Evolutionary conservation across 2,329 filamentous ascomycete species (phyloP), one percentile per base, ranked within the genome.

Genomic region (Pestalotiopsis sp.): DNA sequence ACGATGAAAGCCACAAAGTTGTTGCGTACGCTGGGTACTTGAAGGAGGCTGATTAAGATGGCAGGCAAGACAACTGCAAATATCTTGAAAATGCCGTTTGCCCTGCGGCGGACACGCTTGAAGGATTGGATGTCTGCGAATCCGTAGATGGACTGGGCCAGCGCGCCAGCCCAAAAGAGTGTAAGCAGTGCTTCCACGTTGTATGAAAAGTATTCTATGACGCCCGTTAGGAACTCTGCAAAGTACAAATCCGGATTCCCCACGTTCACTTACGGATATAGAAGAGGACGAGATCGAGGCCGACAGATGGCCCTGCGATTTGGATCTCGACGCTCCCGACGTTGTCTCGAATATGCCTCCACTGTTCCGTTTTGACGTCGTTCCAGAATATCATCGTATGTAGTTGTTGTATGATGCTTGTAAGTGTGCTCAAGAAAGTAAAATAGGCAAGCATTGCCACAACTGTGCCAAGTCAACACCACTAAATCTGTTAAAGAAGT

Each of bases 161-260:
- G 76, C 38, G 79, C 75, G 4, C 78, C 71, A 12, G 80, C 78
- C 84, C 85, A 87, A 67, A 83, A 85, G 5, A 85, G 75, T 5
- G 83, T 77, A 41, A 85, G 77, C 38, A 85, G 74, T 9, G 82
- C 77, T 73, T 85, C 83, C n/a, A 83, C 82, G 74, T 84, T 86
- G 72, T 86, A 86, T 38, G 79, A 80, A 69, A 85, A 86, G 64
- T 82, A 85, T 72, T 86, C 84, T 86, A 63, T 1, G 4, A 17
- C 31, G 12, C 13, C 20, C 12, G 17, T 59, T 13, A 59, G 57
- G 6, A 36, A 36, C 31, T 4, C 23, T 27, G 11, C 11, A 59
- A 5, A 4, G 11, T n/a, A 59, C 3, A 13, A 31, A 31, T 23
- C 3, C 3, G 17, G 11, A 57, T 20, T 7, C 3, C 9, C 38